Percentiles rank a stretch among this genome's conserved stretches.
phyloP scores from a whole-genome alignment of 129 eudicot species.

The Daucus carota region DH1_v3.0 NC_030384.2:48830001-48830500 shows the following conservation, averaged over 20 bases:
- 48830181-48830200: neutral
- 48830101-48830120: neutral
- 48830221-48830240: neutral
- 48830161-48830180: neutral
- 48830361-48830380: slow-evolving; percentile 3
- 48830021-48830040: slow-evolving; percentile 6
- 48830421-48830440: neutral
- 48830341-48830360: neutral
- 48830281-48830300: neutral
- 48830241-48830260: neutral
- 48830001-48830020: neutral
- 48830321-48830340: neutral
- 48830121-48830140: slow-evolving; percentile 3
- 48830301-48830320: neutral
- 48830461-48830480: neutral
- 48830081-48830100: neutral
- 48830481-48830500: neutral
- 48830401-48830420: neutral
- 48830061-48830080: slow-evolving; percentile 8
- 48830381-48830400: neutral
- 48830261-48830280: neutral
- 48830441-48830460: neutral
- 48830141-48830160: neutral
- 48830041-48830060: slow-evolving; percentile 5
- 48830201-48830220: neutral